Percentiles rank a stretch among this genome's conserved stretches.
phyloP scores from a whole-genome alignment of 352 stramenopile genomes.

The Peronospora belbahrii region DNA sequence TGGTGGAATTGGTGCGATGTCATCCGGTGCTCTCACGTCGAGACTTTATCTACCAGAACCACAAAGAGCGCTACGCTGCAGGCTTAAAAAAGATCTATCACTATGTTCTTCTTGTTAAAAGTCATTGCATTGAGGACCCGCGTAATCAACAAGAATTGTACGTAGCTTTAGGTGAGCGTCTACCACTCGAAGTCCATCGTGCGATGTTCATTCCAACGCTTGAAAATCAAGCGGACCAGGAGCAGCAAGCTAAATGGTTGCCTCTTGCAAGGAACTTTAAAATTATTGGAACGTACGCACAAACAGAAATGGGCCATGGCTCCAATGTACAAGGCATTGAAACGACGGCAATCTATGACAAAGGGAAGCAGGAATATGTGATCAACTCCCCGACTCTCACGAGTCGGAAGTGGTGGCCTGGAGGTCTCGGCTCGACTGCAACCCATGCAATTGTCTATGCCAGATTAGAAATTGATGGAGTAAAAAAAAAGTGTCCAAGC shows the following conservation, averaged over 20 bases:
- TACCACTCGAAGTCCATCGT: conserved; percentile 15
- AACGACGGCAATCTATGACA: conserved; percentile 47
- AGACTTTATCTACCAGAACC: conserved; percentile 25
- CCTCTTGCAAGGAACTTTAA: conserved; percentile 20
- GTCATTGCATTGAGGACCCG: conserved; percentile 7
- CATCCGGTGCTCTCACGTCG: conserved; percentile 24
- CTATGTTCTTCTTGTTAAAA: conserved; percentile 16
- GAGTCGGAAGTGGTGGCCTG: conserved; percentile 93
- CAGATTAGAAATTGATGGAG: conserved; percentile 16
- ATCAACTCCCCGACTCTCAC: conserved; percentile 93
- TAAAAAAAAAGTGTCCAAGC: conserved; percentile 23
- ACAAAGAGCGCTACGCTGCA: conserved; percentile 22
- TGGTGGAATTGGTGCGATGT: conserved; percentile 13
- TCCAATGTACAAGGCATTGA: conserved; percentile 30
- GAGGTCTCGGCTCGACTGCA: conserved; percentile 24
- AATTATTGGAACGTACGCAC: conserved; percentile 23
- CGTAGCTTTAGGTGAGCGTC: conserved; percentile 13
- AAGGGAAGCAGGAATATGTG: conserved; percentile 83
- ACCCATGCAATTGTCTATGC: conserved; percentile 27
- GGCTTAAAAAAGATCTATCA: conserved; percentile 22
- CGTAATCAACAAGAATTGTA: conserved; percentile 22
- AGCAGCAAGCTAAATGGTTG: conserved; percentile 21
- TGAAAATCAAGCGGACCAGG: conserved; percentile 21
- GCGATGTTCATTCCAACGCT: conserved; percentile 26
- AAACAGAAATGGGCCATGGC: conserved; percentile 28